A percentile compares a stretch with the other conserved stretches of the same genome.
These are phyloP conservation scores for Paxillus involutus DNA, from an alignment of 768 basidiomycete genomes.

Conservation along the genomic window DNA sequence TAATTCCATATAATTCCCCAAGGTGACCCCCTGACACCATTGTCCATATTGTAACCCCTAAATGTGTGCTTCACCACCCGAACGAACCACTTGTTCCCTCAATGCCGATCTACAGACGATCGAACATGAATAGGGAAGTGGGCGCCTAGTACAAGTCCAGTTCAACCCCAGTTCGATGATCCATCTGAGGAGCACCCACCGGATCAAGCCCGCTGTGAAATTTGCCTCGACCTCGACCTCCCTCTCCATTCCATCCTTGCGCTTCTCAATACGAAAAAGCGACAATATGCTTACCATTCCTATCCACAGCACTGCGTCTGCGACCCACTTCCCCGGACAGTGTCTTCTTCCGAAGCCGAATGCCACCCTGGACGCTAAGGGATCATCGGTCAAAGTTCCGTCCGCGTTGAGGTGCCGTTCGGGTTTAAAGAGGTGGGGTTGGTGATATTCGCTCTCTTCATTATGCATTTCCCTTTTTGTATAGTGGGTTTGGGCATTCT, in stretches of 20 bases:
- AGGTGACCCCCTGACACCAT: neutral
- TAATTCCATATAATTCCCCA: too few species aligned
- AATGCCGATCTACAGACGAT: conserved; percentile 26
- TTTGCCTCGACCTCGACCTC: conserved; percentile 26
- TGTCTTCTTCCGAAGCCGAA: conserved; percentile 33
- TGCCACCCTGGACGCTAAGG: conserved; percentile 24
- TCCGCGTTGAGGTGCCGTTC: conserved; percentile 26
- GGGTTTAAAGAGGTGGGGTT: conserved; percentile 25
- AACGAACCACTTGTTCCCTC: conserved; percentile 20
- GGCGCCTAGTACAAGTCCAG: conserved; percentile 21
- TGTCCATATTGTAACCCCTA: neutral
- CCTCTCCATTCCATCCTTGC: conserved; percentile 23
- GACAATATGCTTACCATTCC: conserved; percentile 29
- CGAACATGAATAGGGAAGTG: conserved; percentile 30
- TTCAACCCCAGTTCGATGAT: conserved; percentile 12
- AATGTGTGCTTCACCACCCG: conserved; percentile 9
- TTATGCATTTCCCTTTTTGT: conserved; percentile 28
- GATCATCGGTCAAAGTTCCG: conserved; percentile 25
- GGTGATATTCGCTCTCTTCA: conserved; percentile 27
- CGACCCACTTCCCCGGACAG: conserved; percentile 32
- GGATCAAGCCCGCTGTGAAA: conserved; percentile 32
- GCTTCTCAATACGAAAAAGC: conserved; percentile 19
- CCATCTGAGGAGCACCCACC: conserved; percentile 19
- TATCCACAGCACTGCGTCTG: conserved; percentile 32
- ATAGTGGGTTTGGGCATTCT: neutral